These are phyloP conservation scores for Cryphonectria japonica DNA, from an alignment of 2,329 filamentous ascomycete genomes.

Conservation along the genomic window DNA sequence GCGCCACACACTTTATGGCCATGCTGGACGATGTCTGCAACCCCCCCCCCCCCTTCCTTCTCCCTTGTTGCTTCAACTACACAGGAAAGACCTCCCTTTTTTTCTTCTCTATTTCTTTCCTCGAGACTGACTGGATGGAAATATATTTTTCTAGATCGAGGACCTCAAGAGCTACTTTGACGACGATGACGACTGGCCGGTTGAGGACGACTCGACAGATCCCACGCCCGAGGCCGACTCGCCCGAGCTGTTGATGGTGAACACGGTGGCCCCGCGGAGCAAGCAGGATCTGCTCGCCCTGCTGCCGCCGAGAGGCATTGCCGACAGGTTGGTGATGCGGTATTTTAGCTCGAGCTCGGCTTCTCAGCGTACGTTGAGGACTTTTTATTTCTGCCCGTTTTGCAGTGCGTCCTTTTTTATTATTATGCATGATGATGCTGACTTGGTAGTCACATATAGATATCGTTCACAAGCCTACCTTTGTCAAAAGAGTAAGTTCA, in stretches of 20 bases:
- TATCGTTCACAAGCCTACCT: slow-evolving; percentile 57
- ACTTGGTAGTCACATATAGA: slow-evolving; percentile 49
- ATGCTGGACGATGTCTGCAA: slow-evolving; percentile 59
- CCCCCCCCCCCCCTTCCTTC: background rate
- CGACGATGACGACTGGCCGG: slow-evolving; percentile 44
- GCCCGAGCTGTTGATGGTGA: slow-evolving; percentile 49
- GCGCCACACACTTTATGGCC: slow-evolving; percentile 63
- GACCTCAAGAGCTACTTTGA: slow-evolving; percentile 63
- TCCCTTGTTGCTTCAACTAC: background rate
- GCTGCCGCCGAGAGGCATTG: slow-evolving; percentile 50
- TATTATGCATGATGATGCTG: background rate
- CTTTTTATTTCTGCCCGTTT: background rate
- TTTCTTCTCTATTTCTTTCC: background rate
- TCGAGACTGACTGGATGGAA: background rate
- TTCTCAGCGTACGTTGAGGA: slow-evolving; percentile 49
- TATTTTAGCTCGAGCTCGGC: slow-evolving; percentile 60
- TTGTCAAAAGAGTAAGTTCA: slow-evolving; percentile 48
- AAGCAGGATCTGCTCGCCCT: slow-evolving; percentile 52
- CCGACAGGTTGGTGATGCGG: slow-evolving; percentile 55
- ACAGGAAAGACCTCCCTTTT: background rate
- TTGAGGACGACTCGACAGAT: slow-evolving; percentile 36
- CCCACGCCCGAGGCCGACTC: slow-evolving; percentile 42
- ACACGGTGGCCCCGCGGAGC: slow-evolving; percentile 43
- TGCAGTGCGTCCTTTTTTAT: too few relatives aligned
- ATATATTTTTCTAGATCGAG: slow-evolving; percentile 52